Conservation (phyloP, 805 yeast genomes). For the Candida ortonii region DNA sequence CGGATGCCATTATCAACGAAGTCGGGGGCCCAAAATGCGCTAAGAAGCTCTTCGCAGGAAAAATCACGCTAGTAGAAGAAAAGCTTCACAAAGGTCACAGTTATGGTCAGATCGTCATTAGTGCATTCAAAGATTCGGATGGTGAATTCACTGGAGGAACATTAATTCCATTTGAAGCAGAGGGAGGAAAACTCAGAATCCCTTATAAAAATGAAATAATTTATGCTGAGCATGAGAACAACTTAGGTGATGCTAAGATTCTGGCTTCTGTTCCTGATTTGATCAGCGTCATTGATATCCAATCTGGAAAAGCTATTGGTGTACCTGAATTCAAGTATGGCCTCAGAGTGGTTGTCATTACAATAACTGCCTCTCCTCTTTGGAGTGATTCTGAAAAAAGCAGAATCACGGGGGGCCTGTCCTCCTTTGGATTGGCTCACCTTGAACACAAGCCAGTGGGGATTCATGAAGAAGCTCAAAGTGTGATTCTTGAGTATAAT, state of each 20-base stretch:
- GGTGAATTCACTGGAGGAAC: background rate
- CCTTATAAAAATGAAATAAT: slow-evolving; percentile 51
- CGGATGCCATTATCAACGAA: slow-evolving; percentile 35
- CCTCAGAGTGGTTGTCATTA: slow-evolving; percentile 22
- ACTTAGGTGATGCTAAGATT: slow-evolving; percentile 10
- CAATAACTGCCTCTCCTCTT: slow-evolving; percentile 29
- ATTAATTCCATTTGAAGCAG: slow-evolving; percentile 6
- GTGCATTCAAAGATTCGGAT: slow-evolving; percentile 4
- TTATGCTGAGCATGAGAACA: slow-evolving; percentile 14
- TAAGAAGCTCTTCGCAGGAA: slow-evolving; percentile 37
- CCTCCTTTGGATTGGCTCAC: slow-evolving; percentile 24
- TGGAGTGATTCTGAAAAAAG: slow-evolving; percentile 33
- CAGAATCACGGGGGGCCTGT: slow-evolving; percentile 34
- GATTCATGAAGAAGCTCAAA: slow-evolving; percentile 26
- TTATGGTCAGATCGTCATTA: slow-evolving; percentile 39
- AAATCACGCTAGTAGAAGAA: slow-evolving; percentile 41
- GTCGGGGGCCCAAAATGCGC: slow-evolving; percentile 32
- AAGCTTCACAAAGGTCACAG: slow-evolving; percentile 40
- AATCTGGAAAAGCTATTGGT: slow-evolving; percentile 28
- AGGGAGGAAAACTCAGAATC: slow-evolving; percentile 25
- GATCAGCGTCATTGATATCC: slow-evolving; percentile 23
- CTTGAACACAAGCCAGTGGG: slow-evolving; percentile 36
- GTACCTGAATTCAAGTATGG: slow-evolving; percentile 30
- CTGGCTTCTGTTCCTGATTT: slow-evolving; percentile 25
- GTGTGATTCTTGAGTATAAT: slow-evolving; percentile 37